A percentile compares a stretch with the other conserved stretches of the same genome.
These are phyloP conservation scores for Pistacia atlantica DNA, from an alignment of 345 rosid genomes.

Conservation along the genomic window DNA sequence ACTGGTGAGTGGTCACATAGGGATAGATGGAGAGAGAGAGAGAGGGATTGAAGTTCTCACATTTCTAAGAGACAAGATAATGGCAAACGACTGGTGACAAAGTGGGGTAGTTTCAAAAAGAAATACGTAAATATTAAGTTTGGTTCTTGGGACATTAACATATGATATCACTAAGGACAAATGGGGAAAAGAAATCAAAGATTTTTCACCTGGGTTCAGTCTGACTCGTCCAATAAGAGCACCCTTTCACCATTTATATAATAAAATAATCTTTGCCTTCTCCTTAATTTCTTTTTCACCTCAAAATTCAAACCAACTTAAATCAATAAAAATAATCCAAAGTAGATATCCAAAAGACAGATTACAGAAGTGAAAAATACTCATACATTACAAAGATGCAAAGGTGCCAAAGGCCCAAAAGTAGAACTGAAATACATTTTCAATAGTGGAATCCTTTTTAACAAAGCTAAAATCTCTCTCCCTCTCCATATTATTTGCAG, in stretches of 20 bases:
- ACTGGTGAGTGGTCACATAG: background rate
- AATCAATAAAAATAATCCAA: background rate
- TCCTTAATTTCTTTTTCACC: background rate
- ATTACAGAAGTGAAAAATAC: background rate
- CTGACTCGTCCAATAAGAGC: slow-evolving; percentile 15
- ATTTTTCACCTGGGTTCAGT: slow-evolving; percentile 13
- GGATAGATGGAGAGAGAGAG: background rate
- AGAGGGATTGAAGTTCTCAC: slow-evolving; percentile 14
- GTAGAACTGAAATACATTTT: background rate
- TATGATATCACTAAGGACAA: slow-evolving; percentile 37
- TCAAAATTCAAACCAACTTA: slow-evolving; percentile 21
- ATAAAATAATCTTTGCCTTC: background rate
- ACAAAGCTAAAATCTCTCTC: background rate
- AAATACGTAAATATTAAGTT: background rate
- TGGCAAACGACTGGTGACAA: slow-evolving; percentile 25
- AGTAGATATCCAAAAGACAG: slow-evolving; percentile 2
- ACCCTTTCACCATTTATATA: background rate
- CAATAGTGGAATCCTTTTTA: slow-evolving; percentile 18
- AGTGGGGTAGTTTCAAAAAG: slow-evolving; percentile 21
- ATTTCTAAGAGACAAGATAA: slow-evolving; percentile 21
- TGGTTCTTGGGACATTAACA: slow-evolving; percentile 29
- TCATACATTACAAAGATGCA: background rate
- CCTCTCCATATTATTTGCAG: background rate
- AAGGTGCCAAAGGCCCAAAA: slow-evolving; percentile 21
- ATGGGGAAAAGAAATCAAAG: slow-evolving; percentile 28